Evolutionary conservation across 225 moss, liverwort and hornwort genomes (phyloP).

Genomic region (Asterella californica): DNA sequence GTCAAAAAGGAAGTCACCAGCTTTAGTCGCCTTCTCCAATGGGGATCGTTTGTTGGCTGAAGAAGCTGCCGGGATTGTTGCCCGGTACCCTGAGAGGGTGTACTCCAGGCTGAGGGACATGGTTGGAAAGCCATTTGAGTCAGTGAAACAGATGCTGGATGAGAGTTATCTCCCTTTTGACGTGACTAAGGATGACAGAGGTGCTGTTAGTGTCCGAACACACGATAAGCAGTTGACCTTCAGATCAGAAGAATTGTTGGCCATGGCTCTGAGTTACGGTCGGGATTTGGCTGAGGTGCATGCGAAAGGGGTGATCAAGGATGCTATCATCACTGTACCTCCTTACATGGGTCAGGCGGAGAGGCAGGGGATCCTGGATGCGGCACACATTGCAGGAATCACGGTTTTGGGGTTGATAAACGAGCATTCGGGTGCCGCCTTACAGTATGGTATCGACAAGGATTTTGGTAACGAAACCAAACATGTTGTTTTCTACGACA

Average conservation of each 20-base stretch:
- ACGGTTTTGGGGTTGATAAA: constrained; percentile 74
- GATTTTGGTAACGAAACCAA: constrained; percentile 80
- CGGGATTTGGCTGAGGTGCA: constrained; percentile 82
- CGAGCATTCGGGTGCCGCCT: constrained; percentile 87
- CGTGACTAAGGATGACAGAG: constrained; percentile 61
- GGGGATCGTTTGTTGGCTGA: constrained; percentile 87
- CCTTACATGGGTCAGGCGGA: constrained; percentile 93
- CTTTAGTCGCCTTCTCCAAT: constrained; percentile 77
- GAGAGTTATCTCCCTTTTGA: constrained; percentile 78
- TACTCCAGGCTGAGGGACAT: constrained; percentile 80
- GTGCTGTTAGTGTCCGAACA: constrained; percentile 64
- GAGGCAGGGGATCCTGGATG: constrained; percentile 79
- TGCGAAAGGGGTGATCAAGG: constrained; percentile 68
- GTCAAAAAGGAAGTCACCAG: constrained; percentile 96
- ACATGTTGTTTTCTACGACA: constrained; percentile 90
- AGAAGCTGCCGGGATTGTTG: constrained; percentile 81
- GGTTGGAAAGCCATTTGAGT: constrained; percentile 67
- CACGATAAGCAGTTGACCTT: constrained; percentile 56
- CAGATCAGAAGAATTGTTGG: constrained; percentile 82
- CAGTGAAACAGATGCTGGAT: constrained; percentile 56
- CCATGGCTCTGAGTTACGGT: constrained; percentile 79
- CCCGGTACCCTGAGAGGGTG: constrained; percentile 89
- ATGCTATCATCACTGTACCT: constrained; percentile 84
- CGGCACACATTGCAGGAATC: constrained; percentile 83
- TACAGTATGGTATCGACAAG: constrained; percentile 98